Percentiles rank a stretch among this genome's conserved stretches.
These are phyloP conservation scores for Caloboletus inedulis DNA, from an alignment of 1,284 basidiomycete genomes.

Conservation along the genomic window DNA sequence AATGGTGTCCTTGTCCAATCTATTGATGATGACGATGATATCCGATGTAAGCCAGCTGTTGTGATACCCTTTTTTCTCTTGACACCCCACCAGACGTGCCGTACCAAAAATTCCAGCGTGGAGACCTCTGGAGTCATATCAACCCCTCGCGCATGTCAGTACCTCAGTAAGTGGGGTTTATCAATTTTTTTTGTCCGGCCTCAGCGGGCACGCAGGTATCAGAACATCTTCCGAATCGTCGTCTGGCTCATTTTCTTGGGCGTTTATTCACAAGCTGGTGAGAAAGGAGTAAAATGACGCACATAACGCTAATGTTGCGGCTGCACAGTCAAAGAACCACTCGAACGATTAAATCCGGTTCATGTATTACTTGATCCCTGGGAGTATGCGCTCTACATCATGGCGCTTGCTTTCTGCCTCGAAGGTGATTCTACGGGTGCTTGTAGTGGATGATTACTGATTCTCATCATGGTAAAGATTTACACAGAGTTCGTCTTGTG, in stretches of 20 bases:
- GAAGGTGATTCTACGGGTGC: slow-evolving; percentile 56
- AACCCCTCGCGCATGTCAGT: slow-evolving; percentile 80
- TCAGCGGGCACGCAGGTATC: slow-evolving; percentile 49
- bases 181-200: background rate
- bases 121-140: slow-evolving; percentile 66
- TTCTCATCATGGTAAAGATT: slow-evolving; percentile 41
- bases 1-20: slow-evolving; percentile 77
- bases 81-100: slow-evolving; percentile 49
- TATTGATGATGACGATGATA: slow-evolving; percentile 65
- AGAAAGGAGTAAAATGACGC: background rate
- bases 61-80: background rate
- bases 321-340: slow-evolving; percentile 62
- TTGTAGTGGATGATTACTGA: slow-evolving; percentile 3
- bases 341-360: slow-evolving; percentile 55
- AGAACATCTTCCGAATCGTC: slow-evolving; percentile 70
- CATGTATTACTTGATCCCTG: slow-evolving; percentile 62
- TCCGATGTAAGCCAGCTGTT: slow-evolving; percentile 54
- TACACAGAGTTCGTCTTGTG: slow-evolving; percentile 54
- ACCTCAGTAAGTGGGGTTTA: slow-evolving; percentile 55
- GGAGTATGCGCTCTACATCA: slow-evolving; percentile 75
- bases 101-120: slow-evolving; percentile 50
- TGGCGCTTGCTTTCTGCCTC: slow-evolving; percentile 71
- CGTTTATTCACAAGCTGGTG: slow-evolving; percentile 83
- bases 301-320: slow-evolving; percentile 6
- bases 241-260: slow-evolving; percentile 86